A percentile compares a stretch with the other conserved stretches of the same genome.
Evolutionary conservation across 2,329 filamentous ascomycete genomes (phyloP).

Genomic region (Penicillium sp.): DNA sequence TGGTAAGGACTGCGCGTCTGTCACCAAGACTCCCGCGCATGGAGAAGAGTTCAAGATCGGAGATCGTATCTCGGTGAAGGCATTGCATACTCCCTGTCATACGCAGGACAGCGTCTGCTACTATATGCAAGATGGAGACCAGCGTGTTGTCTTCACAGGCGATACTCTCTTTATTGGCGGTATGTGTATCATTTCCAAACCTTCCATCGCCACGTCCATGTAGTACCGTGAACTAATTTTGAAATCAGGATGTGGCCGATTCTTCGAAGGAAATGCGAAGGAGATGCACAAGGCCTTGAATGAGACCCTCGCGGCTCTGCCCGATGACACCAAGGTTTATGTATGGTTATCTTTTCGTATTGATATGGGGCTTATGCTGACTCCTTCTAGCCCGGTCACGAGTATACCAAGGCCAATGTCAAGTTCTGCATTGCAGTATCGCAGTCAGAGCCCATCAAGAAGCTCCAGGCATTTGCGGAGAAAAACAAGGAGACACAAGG

Average conservation of each 20-base stretch:
- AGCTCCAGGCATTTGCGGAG: conserved; percentile 72
- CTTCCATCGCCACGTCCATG: background rate
- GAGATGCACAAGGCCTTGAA: conserved; percentile 96
- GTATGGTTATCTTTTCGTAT: conserved; percentile 53
- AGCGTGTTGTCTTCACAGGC: conserved; percentile 85
- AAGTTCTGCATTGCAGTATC: conserved; percentile 78
- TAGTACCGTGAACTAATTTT: background rate
- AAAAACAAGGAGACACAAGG: conserved; percentile 86
- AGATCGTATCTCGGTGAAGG: conserved; percentile 72
- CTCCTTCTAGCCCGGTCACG: conserved; percentile 72
- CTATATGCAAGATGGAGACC: conserved; percentile 72
- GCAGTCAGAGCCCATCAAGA: conserved; percentile 72
- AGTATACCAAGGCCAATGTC: conserved; percentile 97
- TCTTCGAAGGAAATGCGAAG: conserved; percentile 85
- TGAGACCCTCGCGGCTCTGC: conserved; percentile 72
- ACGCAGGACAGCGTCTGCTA: conserved; percentile 99
- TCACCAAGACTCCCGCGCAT: conserved; percentile 73
- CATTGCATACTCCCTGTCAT: conserved; percentile 94
- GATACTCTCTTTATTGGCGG: conserved; percentile 95
- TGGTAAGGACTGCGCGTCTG: conserved; percentile 78
- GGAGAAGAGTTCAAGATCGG: conserved; percentile 79
- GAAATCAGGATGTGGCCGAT: conserved; percentile 75
- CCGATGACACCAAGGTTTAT: conserved; percentile 89
- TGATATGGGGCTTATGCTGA: conserved; percentile 2
- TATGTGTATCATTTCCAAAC: conserved; percentile 37